Conservation (phyloP, 768 basidiomycete genomes). For the Rhizopogon vesiculosus region DNA sequence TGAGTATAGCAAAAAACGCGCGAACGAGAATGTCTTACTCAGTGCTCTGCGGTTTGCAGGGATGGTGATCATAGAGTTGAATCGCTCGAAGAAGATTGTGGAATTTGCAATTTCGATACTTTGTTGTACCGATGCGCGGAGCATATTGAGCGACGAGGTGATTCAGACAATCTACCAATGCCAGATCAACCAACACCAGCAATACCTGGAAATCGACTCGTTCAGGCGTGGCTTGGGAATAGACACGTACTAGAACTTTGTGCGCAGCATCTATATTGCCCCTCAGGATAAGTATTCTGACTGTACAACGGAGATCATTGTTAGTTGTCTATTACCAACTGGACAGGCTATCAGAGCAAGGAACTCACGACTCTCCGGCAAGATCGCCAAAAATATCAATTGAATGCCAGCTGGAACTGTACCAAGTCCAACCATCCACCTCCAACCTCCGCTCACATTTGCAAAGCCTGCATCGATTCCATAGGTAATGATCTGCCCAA, state of each 20-base stretch:
- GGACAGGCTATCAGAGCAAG: too few relatives aligned
- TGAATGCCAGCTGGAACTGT: slow-evolving; percentile 66
- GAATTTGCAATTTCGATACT: slow-evolving; percentile 58
- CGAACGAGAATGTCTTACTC: slow-evolving; percentile 37
- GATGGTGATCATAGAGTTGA: slow-evolving; percentile 48
- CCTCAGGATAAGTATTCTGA: slow-evolving; percentile 62
- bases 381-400: slow-evolving; percentile 50
- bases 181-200: not conserved
- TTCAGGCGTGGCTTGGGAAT: slow-evolving; percentile 55
- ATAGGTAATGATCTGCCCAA: slow-evolving; percentile 78
- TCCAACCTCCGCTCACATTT: slow-evolving; percentile 60
- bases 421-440: slow-evolving; percentile 82
- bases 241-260: slow-evolving; percentile 60
- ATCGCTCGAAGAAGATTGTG: slow-evolving; percentile 56
- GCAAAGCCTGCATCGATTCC: slow-evolving; percentile 67
- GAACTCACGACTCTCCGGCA: slow-evolving; percentile 74
- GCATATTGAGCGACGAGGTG: slow-evolving; percentile 43
- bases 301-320: slow-evolving; percentile 17
- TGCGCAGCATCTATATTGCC: slow-evolving; percentile 48
- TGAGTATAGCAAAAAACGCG: not conserved
- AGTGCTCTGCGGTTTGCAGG: slow-evolving; percentile 65
- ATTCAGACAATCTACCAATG: not conserved
- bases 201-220: slow-evolving; percentile 63
- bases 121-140: slow-evolving; percentile 55
- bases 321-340: not conserved